Percentiles rank a stretch among this genome's conserved stretches.
These are phyloP conservation scores for Penicillium sumatraense DNA, from an alignment of 2,329 filamentous ascomycete genomes.

Conservation along the genomic window DNA sequence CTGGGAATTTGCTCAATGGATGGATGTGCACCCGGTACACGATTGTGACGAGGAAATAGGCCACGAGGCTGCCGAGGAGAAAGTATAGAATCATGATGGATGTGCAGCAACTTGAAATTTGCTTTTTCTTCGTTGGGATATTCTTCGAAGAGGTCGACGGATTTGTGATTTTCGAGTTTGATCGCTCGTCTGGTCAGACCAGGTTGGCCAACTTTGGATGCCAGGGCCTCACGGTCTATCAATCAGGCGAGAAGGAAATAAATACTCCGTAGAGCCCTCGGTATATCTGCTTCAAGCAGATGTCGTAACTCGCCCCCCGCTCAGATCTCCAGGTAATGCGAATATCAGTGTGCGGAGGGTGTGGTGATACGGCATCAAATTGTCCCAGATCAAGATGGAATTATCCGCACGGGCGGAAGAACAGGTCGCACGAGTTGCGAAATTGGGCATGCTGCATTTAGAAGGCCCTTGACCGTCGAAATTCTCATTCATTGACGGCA, in stretches of 20 bases:
- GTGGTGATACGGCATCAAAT: conserved; percentile 14
- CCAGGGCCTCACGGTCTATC: background rate
- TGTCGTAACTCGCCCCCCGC: background rate
- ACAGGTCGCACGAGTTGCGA: background rate
- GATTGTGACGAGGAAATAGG: conserved; percentile 23
- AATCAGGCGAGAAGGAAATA: background rate
- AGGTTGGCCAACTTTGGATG: background rate
- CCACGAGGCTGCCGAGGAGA: conserved; percentile 24
- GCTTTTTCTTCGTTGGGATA: too few species aligned
- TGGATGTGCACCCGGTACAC: conserved; percentile 30
- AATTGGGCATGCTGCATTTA: background rate
- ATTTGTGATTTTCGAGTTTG: background rate
- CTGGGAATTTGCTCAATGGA: conserved; percentile 24
- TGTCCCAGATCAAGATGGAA: background rate
- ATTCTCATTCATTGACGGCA: conserved; percentile 3
- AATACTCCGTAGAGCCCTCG: background rate
- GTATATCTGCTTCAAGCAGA: background rate
- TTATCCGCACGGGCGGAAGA: background rate
- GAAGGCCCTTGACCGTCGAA: background rate
- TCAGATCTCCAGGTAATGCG: background rate
- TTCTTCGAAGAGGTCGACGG: too few species aligned
- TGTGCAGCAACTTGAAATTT: background rate
- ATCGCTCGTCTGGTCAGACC: background rate
- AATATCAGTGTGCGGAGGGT: background rate
- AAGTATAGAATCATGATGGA: conserved; percentile 24